phyloP scores from a whole-genome alignment of 331 rosid genomes.

The Cydonia oblonga region DNA sequence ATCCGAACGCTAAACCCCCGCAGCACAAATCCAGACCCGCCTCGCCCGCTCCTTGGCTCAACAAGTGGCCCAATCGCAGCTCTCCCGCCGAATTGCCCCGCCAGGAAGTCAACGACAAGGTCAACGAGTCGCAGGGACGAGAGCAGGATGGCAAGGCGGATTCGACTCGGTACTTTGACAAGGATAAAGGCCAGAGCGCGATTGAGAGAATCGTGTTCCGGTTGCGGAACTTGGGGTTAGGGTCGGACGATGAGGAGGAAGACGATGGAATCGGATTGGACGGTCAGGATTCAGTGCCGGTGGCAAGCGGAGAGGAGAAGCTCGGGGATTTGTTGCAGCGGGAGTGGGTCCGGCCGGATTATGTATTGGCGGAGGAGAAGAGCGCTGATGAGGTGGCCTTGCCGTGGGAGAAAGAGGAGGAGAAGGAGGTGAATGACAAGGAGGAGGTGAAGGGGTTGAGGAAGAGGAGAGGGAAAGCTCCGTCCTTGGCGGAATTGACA shows the following conservation, averaged over 20 bases:
- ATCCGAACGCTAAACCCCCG: constrained; percentile 20
- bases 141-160: constrained; percentile 14
- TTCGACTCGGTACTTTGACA: constrained; percentile 15
- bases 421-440: constrained; percentile 8
- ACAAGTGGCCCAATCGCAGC: constrained; percentile 46
- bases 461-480: constrained; percentile 36
- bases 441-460: constrained; percentile 26
- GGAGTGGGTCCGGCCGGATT: constrained; percentile 76
- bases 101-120: constrained; percentile 19
- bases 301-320: constrained; percentile 59
- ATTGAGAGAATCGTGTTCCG: constrained; percentile 74
- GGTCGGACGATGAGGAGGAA: constrained; percentile 40
- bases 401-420: constrained; percentile 60
- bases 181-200: constrained; percentile 40
- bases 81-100: constrained; percentile 15
- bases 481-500: constrained; percentile 70
- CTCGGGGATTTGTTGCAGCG: constrained; percentile 61
- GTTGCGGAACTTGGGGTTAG: constrained; percentile 61
- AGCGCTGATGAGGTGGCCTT: constrained; percentile 24
- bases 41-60: constrained; percentile 60
- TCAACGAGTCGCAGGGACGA: constrained; percentile 2
- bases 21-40: constrained; percentile 27
- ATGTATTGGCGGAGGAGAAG: constrained; percentile 21
- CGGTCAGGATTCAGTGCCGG: constrained; percentile 14
- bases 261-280: constrained; percentile 23